Evolutionary conservation across 352 stramenopile species (phyloP).

Genomic region (Globisporangium lucens): DNA sequence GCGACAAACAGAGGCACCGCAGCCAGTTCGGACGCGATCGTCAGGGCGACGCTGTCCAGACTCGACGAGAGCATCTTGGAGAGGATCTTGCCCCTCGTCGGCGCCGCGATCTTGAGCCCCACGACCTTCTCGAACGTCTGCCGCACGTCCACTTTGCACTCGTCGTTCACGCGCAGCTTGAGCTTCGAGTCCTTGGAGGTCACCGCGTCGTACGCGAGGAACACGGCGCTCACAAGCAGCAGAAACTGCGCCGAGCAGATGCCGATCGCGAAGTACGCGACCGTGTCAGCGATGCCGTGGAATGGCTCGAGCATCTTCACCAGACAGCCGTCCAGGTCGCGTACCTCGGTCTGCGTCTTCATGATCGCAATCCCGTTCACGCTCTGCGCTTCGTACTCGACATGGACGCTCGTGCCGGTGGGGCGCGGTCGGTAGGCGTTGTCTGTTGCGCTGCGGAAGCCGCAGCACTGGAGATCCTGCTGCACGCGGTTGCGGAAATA

Average conservation of each 20-base stretch:
- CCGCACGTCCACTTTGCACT: conserved; percentile 30
- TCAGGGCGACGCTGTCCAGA: conserved; percentile 50
- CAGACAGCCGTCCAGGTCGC: conserved; percentile 51
- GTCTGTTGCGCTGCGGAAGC: conserved; percentile 45
- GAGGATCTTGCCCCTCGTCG: conserved; percentile 58
- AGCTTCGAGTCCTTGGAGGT: conserved; percentile 68
- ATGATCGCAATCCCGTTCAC: conserved; percentile 52
- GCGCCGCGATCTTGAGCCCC: conserved; percentile 67
- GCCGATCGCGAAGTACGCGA: conserved; percentile 36
- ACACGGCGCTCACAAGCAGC: conserved; percentile 37
- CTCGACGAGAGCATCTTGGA: conserved; percentile 55
- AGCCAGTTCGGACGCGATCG: conserved; percentile 46
- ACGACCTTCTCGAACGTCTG: conserved; percentile 71
- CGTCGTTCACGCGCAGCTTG: conserved; percentile 46
- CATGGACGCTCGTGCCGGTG: conserved; percentile 31
- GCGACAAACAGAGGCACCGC: conserved; percentile 8
- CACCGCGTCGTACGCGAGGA: conserved; percentile 56
- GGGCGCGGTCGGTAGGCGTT: conserved; percentile 54
- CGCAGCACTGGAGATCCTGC: conserved; percentile 68
- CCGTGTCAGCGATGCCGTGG: conserved; percentile 33
- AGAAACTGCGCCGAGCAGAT: conserved; percentile 39
- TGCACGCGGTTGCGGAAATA: conserved; percentile 53
- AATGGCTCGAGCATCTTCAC: conserved; percentile 51
- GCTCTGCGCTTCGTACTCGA: conserved; percentile 57
- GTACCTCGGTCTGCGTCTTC: conserved; percentile 43